Base-by-base conservation (phyloP, 306 rosid genomes). In the Cicer yamashitae region DNA sequence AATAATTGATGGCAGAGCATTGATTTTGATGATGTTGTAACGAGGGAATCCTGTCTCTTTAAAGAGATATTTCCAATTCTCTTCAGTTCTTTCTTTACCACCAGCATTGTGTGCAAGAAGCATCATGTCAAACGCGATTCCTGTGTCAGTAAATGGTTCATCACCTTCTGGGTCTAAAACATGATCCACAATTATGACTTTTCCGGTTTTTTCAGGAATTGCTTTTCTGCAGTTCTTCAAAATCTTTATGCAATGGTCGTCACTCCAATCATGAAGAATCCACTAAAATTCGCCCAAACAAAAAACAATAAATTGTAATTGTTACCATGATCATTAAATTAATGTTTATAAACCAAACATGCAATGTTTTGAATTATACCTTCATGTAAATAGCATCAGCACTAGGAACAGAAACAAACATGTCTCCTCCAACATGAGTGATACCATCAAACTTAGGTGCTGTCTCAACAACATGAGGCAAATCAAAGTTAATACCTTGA, bases 181-280 rank as follows among this genome's bases (percentile, higher is more conserved):
- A 10, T 56, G 77, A 3, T 89, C 96, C 46, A 86, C 87, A 1
- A 89, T 85, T 0, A 89, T 83, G 7, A 89, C 73, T 48, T 89
- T 89, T 17, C 91, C 90, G 0, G 30, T 79, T 60, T 81, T 81
- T 77, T 84, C 83, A 0, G 84, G 82, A 7, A 91, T 84, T 10
- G 91, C 94, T 54, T 87, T 86, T 61, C 73, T 76, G 13, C 87
- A 86, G 6, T 88, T 89, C 82, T 79, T 67, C 79, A 87, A 50
- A 3, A 89, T 87, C 76, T 72, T 70, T 8, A 86, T 13, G 82
- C 94, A 86, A 11, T 89, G 85, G 48, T 91, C 80, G 59, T 89
- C 96, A 9, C 88, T 84, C 96, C 96, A 88, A 37, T 87, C 87
- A 43, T 92, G 96, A 67, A 92, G 50, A 47, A 92, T 71, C 93